Conservation (phyloP, 1,284 basidiomycete species). For the Leccinum glutinopallens region DNA sequence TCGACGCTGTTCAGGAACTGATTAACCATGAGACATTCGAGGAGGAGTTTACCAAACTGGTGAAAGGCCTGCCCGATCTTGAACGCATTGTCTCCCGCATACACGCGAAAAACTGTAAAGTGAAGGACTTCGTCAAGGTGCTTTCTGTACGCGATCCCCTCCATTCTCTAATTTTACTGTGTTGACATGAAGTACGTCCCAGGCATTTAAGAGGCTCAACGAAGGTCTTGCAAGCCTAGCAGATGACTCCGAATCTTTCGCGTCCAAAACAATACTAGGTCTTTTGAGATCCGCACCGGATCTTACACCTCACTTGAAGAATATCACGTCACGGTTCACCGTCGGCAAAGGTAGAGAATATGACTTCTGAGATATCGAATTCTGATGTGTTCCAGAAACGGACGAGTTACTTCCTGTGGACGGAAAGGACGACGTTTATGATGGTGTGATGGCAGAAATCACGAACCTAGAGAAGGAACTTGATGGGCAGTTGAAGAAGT, state of each 20-base stretch:
- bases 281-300: conserved; percentile 57
- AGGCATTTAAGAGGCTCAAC: conserved; percentile 80
- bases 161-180: background rate
- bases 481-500: conserved; percentile 62
- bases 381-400: conserved; percentile 43
- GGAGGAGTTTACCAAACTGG: conserved; percentile 69
- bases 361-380: conserved; percentile 13
- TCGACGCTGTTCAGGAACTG: conserved; percentile 91
- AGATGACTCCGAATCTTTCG: conserved; percentile 70
- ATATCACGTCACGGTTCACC: conserved; percentile 73
- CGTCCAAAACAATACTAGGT: conserved; percentile 73
- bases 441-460: conserved; percentile 74
- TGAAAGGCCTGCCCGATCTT: conserved; percentile 86
- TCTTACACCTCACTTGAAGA: conserved; percentile 58
- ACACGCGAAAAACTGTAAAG: conserved; percentile 87
- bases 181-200: conserved; percentile 13
- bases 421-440: conserved; percentile 86
- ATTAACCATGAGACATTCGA: conserved; percentile 79
- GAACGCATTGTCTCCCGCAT: conserved; percentile 93
- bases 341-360: conserved; percentile 57
- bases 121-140: conserved; percentile 85
- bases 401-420: conserved; percentile 73
- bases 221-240: conserved; percentile 66
- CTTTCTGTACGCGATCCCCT: conserved; percentile 55
- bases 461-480: conserved; percentile 67